These are phyloP conservation scores for Haplographium delicatum DNA, from an alignment of 495 filamentous ascomycete species.

Conservation along the genomic window DNA sequence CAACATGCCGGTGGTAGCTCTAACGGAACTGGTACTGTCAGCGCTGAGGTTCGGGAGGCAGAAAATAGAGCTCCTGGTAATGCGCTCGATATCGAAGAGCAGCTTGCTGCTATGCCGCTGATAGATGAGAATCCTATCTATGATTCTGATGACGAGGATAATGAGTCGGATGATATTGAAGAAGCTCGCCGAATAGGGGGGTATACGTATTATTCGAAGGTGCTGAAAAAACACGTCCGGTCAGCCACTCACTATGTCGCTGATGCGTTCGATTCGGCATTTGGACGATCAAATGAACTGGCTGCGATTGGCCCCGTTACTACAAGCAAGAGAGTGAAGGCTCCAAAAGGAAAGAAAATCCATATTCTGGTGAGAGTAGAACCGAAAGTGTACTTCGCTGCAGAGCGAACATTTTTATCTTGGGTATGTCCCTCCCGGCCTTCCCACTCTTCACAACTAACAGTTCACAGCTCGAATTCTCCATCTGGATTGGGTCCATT, in stretches of 20 bases:
- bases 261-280: neutral
- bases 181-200: slow-evolving; percentile 69
- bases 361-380: slow-evolving; percentile 94
- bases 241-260: slow-evolving; percentile 12
- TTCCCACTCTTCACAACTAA: slow-evolving; percentile 6
- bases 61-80: slow-evolving; percentile 43
- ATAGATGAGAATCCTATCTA: slow-evolving; percentile 68
- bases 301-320: slow-evolving; percentile 49
- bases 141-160: slow-evolving; percentile 80
- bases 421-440: slow-evolving; percentile 53
- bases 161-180: slow-evolving; percentile 61
- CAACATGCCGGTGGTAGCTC: neutral
- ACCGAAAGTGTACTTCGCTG: slow-evolving; percentile 96
- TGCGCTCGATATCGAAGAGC: slow-evolving; percentile 70
- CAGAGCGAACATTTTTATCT: slow-evolving; percentile 90
- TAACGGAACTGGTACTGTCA: slow-evolving; percentile 5
- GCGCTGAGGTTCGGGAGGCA: slow-evolving; percentile 40
- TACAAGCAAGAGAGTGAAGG: slow-evolving; percentile 65
- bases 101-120: slow-evolving; percentile 55
- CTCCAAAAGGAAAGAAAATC: slow-evolving; percentile 87
- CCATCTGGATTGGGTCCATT: slow-evolving; percentile 87
- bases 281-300: no score
- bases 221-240: slow-evolving; percentile 43
- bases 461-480: slow-evolving; percentile 71
- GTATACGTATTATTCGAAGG: slow-evolving; percentile 58